Conservation (phyloP, 768 basidiomycete species). For the Tulasnella sp. region DNA sequence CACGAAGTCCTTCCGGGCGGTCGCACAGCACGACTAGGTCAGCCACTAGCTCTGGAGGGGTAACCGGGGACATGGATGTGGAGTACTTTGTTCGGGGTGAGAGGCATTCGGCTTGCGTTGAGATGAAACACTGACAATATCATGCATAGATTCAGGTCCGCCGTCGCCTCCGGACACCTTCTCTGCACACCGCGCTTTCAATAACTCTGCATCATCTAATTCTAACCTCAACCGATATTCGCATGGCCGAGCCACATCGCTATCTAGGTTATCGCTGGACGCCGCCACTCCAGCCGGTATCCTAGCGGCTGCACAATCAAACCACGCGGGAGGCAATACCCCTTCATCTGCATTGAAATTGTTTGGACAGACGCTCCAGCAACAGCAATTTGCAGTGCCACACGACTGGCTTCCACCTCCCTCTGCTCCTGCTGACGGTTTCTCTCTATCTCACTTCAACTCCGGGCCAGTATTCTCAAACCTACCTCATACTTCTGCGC, state of each 20-base stretch:
- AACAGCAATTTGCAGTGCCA: not conserved
- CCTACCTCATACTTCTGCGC: not conserved
- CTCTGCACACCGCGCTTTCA: not conserved
- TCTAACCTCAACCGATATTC: not conserved
- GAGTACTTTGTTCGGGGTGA: conserved; percentile 7
- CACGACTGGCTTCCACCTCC: conserved; percentile 14
- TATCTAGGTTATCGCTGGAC: not conserved
- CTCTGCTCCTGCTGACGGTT: not conserved
- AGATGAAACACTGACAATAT: not conserved
- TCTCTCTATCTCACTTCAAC: conserved; percentile 1
- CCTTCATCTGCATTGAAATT: not conserved
- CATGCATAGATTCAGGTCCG: not conserved
- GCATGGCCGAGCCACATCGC: not conserved
- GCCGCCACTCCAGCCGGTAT: not conserved
- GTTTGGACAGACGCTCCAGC: not conserved
- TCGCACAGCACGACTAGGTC: conserved; percentile 1
- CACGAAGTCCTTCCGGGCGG: not conserved
- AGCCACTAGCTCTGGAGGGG: not conserved
- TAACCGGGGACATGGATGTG: conserved; percentile 1
- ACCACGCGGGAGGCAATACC: not conserved
- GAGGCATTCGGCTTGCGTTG: not conserved
- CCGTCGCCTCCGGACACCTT: not conserved
- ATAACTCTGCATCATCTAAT: not conserved
- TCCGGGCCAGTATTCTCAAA: not conserved
- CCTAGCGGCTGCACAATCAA: not conserved